Conservation (phyloP, 768 basidiomycete species). For the Amanita pseudoporphyria region DNA sequence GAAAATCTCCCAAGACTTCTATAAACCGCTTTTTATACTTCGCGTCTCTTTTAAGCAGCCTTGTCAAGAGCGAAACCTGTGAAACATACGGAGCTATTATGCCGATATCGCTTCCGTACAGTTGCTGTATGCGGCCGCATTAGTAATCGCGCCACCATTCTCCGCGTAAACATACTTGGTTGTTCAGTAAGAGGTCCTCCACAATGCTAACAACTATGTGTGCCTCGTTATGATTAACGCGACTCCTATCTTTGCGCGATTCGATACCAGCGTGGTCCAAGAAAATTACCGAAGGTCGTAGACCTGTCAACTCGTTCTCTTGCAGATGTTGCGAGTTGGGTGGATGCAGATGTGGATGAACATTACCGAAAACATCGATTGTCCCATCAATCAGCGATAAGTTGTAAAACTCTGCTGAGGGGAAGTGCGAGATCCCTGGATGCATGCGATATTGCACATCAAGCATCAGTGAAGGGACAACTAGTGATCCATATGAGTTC, state of each 20-base stretch:
- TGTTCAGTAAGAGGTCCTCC: constrained; percentile 70
- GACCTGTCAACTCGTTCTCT: constrained; percentile 26
- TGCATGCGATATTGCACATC: constrained; percentile 97
- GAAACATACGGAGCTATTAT: constrained; percentile 90
- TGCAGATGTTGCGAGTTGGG: constrained; percentile 49
- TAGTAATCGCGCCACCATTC: not conserved
- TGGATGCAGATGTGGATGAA: constrained; percentile 44
- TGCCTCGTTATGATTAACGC: constrained; percentile 71
- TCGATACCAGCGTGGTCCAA: constrained; percentile 73
- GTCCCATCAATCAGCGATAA: constrained; percentile 67
- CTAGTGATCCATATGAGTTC: constrained; percentile 25
- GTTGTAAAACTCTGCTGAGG: constrained; percentile 76
- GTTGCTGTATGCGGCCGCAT: constrained; percentile 27
- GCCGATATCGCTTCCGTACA: constrained; percentile 73
- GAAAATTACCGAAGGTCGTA: constrained; percentile 62
- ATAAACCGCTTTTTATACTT: constrained; percentile 46
- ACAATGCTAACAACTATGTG: constrained; percentile 70
- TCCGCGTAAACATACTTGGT: constrained; percentile 42
- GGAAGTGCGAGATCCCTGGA: constrained; percentile 81
- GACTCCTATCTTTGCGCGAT: constrained; percentile 55
- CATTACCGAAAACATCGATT: constrained; percentile 39
- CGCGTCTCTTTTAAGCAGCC: constrained; percentile 48
- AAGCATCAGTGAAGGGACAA: constrained; percentile 84
- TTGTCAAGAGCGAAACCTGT: constrained; percentile 70
- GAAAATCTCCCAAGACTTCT: constrained; percentile 50